Percentiles rank a stretch among this genome's conserved stretches.
Evolutionary conservation across 768 basidiomycete genomes (phyloP).

Genomic region (Austroboletus eburneus): DNA sequence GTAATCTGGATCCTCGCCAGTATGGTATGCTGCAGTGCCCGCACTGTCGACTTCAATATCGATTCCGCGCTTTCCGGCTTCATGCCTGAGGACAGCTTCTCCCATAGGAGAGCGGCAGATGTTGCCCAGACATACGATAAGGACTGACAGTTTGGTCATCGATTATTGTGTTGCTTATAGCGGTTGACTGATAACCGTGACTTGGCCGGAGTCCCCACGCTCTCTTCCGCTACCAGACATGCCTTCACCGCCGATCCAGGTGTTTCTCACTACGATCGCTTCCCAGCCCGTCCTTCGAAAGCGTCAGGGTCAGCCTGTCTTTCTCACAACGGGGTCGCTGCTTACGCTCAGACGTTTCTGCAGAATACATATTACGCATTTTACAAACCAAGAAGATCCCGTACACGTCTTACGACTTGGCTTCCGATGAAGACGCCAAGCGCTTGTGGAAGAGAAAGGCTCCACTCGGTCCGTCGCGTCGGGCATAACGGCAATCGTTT

Average conservation of each 20-base stretch:
- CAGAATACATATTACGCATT: conserved; percentile 79
- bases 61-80: conserved; percentile 61
- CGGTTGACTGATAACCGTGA: not conserved
- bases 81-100: conserved; percentile 75
- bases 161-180: conserved; percentile 2
- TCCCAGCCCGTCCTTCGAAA: conserved; percentile 74
- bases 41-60: conserved; percentile 76
- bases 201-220: not conserved
- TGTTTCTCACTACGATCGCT: conserved; percentile 84
- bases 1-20: conserved; percentile 79
- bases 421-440: conserved; percentile 80
- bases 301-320: conserved; percentile 58
- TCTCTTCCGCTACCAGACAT: conserved; percentile 34
- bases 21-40: conserved; percentile 81
- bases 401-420: conserved; percentile 79
- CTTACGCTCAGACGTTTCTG: not conserved
- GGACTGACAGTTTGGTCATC: conserved; percentile 48
- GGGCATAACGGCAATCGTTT: not conserved
- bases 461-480: conserved; percentile 47
- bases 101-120: conserved; percentile 93
- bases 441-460: conserved; percentile 78
- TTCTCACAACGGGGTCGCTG: not conserved
- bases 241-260: conserved; percentile 79
- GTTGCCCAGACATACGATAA: conserved; percentile 79
- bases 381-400: conserved; percentile 84